These are phyloP conservation scores for Apiospora sp. DNA, from an alignment of 2,329 filamentous ascomycete species.

Conservation along the genomic window DNA sequence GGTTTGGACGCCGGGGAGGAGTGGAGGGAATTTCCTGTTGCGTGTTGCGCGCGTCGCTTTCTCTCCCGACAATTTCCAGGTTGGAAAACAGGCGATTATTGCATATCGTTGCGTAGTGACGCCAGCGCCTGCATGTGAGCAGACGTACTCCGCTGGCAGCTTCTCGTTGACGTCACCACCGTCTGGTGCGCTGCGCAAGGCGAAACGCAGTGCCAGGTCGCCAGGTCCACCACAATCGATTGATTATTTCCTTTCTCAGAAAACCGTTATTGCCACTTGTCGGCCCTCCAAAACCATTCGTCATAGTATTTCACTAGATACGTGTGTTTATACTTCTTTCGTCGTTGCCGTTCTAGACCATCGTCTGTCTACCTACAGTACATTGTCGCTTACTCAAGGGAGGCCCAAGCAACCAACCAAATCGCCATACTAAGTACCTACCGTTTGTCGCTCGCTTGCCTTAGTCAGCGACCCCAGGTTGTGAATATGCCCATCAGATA, in stretches of 20 bases:
- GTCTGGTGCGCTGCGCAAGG: neutral
- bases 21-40: neutral
- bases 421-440: neutral
- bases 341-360: neutral
- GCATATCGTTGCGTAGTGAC: neutral
- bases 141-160: neutral
- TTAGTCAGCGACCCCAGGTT: neutral
- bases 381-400: neutral
- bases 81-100: neutral
- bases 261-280: neutral
- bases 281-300: neutral
- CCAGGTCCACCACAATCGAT: neutral
- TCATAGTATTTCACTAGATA: neutral
- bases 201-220: neutral
- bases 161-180: constrained; percentile 9
- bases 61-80: neutral
- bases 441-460: neutral
- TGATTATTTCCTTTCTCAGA: neutral
- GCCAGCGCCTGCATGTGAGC: neutral
- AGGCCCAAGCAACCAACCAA: neutral
- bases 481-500: constrained; percentile 39
- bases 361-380: neutral
- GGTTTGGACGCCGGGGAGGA: neutral
- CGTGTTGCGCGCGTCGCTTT: neutral
- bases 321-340: neutral